A percentile compares a stretch with the other conserved stretches of the same genome.
Conservation (phyloP, 768 basidiomycete genomes). For the Tephrocybe sp. region DNA sequence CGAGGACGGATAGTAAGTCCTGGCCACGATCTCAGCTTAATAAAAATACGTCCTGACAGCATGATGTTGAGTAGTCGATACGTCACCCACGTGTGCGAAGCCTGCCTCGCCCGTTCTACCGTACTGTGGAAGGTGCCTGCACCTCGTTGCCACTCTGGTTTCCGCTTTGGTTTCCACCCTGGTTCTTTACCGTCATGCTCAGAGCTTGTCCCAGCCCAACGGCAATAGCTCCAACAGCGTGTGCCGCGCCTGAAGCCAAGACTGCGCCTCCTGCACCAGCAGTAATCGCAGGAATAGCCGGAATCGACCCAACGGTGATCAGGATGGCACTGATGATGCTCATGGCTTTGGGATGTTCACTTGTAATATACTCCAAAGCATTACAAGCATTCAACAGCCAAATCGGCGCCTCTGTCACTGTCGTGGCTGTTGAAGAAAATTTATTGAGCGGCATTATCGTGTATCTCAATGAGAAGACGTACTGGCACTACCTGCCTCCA, state of each 20-base stretch:
- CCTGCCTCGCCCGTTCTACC: background rate
- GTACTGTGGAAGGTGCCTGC: conserved; percentile 16
- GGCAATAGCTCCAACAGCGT: conserved; percentile 78
- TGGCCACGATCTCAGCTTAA: conserved; percentile 9
- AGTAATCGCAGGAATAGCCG: conserved; percentile 67
- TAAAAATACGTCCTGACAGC: background rate
- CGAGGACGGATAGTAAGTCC: conserved; percentile 4
- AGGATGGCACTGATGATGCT: conserved; percentile 74
- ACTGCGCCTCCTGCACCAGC: conserved; percentile 72
- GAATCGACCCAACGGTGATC: conserved; percentile 76
- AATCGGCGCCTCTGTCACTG: conserved; percentile 60
- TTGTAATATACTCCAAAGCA: conserved; percentile 72
- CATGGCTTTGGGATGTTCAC: conserved; percentile 76
- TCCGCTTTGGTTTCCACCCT: conserved; percentile 26
- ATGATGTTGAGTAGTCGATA: too few relatives aligned
- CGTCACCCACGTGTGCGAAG: background rate
- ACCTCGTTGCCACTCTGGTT: conserved; percentile 4
- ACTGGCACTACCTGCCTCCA: conserved; percentile 17
- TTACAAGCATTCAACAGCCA: conserved; percentile 80
- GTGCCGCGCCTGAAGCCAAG: conserved; percentile 70
- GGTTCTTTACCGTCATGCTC: conserved; percentile 33
- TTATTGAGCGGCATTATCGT: background rate
- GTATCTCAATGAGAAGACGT: background rate
- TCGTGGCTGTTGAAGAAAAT: conserved; percentile 29
- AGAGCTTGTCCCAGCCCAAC: conserved; percentile 64